Evolutionary conservation across 257 asterid genomes (phyloP).

Genomic region (Echites panduratus): DNA sequence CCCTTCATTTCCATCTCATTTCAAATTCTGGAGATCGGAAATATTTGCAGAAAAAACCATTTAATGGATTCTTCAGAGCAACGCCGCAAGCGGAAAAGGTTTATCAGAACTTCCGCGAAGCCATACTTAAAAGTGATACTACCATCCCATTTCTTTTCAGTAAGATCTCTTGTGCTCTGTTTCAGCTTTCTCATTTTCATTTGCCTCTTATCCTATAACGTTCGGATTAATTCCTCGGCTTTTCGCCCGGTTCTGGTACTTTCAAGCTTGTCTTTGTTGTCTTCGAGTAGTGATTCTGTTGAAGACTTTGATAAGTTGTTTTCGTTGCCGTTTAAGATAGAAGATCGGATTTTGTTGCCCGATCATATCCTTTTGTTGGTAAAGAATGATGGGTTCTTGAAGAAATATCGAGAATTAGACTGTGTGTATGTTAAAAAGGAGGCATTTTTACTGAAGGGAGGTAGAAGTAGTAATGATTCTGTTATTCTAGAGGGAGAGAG

Average conservation of each 20-base stretch:
- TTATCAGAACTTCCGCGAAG: constrained; percentile 34
- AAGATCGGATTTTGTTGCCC: constrained; percentile 70
- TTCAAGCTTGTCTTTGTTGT: constrained; percentile 52
- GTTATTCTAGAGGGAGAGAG: constrained; percentile 7
- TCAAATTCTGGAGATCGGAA: constrained; percentile 11
- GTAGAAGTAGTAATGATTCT: background rate
- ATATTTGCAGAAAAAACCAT: constrained; percentile 8
- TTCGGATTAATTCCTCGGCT: constrained; percentile 46
- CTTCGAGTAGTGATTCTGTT: constrained; percentile 43
- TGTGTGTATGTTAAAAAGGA: constrained; percentile 42
- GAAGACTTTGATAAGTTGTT: constrained; percentile 32
- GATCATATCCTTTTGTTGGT: constrained; percentile 67
- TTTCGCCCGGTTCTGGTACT: constrained; percentile 67
- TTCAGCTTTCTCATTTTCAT: constrained; percentile 46
- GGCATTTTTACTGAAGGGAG: background rate
- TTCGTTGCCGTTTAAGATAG: constrained; percentile 34
- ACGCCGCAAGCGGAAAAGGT: constrained; percentile 77
- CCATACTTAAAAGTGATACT: constrained; percentile 7
- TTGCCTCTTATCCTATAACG: constrained; percentile 36
- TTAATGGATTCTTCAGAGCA: constrained; percentile 71
- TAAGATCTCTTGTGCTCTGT: constrained; percentile 59
- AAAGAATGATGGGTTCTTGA: constrained; percentile 23
- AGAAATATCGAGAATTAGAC: constrained; percentile 32
- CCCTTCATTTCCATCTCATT: constrained; percentile 5
- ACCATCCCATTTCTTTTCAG: constrained; percentile 35